Evolutionary conservation across 2,329 filamentous ascomycete species (phyloP).

Genomic region (Chaetomium strumarium): DNA sequence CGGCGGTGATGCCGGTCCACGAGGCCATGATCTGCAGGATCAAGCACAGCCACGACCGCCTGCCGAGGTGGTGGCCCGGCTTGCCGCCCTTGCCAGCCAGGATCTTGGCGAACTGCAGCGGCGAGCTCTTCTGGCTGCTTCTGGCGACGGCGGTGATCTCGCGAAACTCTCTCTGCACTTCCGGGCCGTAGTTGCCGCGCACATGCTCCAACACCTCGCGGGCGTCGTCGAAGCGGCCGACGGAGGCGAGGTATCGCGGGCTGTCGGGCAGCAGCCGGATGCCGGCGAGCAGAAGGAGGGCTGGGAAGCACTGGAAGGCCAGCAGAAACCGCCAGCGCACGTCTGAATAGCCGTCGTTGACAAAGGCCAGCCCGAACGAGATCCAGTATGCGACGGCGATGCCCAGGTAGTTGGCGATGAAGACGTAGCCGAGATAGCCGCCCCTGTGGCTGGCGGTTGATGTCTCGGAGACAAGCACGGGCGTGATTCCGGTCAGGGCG

Average conservation of each 20-base stretch:
- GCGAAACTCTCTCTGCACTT: slow-evolving; percentile 36
- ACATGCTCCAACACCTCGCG: slow-evolving; percentile 29
- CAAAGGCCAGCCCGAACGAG: no score
- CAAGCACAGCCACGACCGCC: slow-evolving; percentile 36
- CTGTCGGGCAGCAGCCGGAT: no score
- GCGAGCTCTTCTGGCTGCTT: slow-evolving; percentile 32
- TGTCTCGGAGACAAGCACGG: no score
- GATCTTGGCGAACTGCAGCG: slow-evolving; percentile 36
- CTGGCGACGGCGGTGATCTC: slow-evolving; percentile 37
- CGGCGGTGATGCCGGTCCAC: slow-evolving; percentile 40
- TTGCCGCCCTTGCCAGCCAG: slow-evolving; percentile 22
- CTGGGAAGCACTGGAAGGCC: no score
- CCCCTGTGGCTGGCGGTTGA: no score
- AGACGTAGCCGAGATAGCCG: no score
- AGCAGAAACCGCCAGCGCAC: no score
- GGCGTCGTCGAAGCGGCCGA: slow-evolving; percentile 28
- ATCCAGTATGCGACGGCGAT: no score
- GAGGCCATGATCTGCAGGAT: slow-evolving; percentile 39
- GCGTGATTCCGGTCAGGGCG: no score
- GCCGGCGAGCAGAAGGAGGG: no score
- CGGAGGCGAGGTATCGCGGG: slow-evolving; percentile 28
- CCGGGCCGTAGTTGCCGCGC: slow-evolving; percentile 30
- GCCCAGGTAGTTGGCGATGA: no score
- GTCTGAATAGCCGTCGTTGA: no score
- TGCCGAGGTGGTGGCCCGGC: slow-evolving; percentile 35